Evolutionary conservation across 441 rosid genomes (phyloP), one percentile per base, ranked within the genome.

Genomic region (Oxalis stricta): DNA sequence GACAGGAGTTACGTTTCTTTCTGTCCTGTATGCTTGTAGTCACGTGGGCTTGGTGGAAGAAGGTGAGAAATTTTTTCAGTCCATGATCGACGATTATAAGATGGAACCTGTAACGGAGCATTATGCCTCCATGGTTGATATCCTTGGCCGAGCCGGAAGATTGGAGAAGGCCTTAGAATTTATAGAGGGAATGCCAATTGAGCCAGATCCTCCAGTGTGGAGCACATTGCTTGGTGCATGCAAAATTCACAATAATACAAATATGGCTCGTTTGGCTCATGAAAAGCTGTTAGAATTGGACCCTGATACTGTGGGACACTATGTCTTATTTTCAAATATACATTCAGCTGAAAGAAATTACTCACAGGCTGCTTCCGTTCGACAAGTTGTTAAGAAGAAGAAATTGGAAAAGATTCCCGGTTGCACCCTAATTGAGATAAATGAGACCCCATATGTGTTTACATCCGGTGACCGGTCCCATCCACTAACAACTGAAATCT

Each of bases 151-250:
- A 59, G 82, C 91, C 33, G 91, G 94, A 49, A 50, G 66, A 18
- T 66, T 84, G 55, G 65, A 77, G 53, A 64, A 41, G 60, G 94
- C 94, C 41, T 45, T 75, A 58, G 53, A 62, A 13, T 80, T 84
- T 38, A 80, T 80, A 20, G 52, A 75, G 55, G 52, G 58, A 64
- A 71, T 84, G 80, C 71, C 78, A 2, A 52, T 42, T 40, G 71
- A 64, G 24, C 80, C 82, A 3, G 80, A 70, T 38, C 73, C 84
- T 49, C 59, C 73, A 19, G 76, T 77, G 12, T 84, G 87, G 87
- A 71, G 75, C 47, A 65, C 87, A 23, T 48, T 84, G 52, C 75
- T 84, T 12, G 91, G 84, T n/a, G 87, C 94, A 53, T 84, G 94
- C 66, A 73, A 64, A 78, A 71, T 77, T 53, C 87, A 80, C 55